Base-by-base conservation (phyloP, 2,329 filamentous ascomycete genomes). In the Aspergillus luchuensis region DNA sequence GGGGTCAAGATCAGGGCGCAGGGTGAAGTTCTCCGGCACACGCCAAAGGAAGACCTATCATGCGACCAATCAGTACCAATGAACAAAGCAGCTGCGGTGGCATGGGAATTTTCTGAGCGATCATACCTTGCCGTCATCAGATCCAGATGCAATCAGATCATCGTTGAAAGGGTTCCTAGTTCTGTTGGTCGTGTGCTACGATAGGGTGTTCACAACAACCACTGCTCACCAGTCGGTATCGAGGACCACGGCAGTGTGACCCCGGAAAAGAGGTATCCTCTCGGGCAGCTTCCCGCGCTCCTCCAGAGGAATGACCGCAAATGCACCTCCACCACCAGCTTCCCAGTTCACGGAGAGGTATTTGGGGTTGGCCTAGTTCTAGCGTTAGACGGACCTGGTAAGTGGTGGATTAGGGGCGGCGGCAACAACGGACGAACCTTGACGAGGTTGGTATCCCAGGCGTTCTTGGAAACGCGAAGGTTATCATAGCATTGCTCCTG, bases 291-390 rank as follows among this genome's bases (percentile, higher is more conserved):
- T 93, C 66, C 95, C 95, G 71, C 86, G 89, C 84, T 99, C 94
- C 68, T 89, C 86, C 71, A 97, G 79, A 62, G 95, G 95, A 69
- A 99, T 92, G 69, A 99, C 94, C 58, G 95, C 95, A 75, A 99
- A 98, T 70, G 95, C 94, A 74, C 95, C 95, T 72, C 95, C 95
- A 65, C 95, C 95, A 76, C 92, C 91, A 41, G 95, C 85, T 80
- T 99, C 94, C 95, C 95, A 99, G 84, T 99, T 99, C 81, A 99
- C 93, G 5, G 95, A 90, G 69, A 99, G 85, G 78, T 95, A 98
- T 78, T 96, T 89, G 53, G 95, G 93, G 79, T 99, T 99, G 76
- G 88, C 95, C 92, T 96, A 36, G 39, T 45, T 30, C 48, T 36
- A 69, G 61, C 57, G 57, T 71, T 73, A 69, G 66, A 61, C 52